A percentile compares a stretch with the other conserved stretches of the same genome.
phyloP scores from a whole-genome alignment of 768 basidiomycete genomes.

The Astraeus odoratus region DNA sequence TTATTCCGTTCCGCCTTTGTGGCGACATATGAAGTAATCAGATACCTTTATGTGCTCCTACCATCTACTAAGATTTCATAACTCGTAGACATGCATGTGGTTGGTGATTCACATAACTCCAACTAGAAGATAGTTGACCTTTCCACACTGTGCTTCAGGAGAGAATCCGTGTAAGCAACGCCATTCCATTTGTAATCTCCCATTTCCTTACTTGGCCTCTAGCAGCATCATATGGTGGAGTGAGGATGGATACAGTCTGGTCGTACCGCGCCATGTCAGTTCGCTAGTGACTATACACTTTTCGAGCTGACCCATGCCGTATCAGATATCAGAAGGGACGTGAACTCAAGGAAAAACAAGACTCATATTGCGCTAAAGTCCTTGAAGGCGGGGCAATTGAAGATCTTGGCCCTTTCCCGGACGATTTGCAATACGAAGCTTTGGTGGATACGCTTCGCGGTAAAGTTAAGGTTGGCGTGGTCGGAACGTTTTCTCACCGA shows the following conservation, averaged over 20 bases:
- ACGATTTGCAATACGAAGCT: conserved; percentile 65
- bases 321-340: conserved; percentile 55
- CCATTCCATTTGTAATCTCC: not conserved
- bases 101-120: conserved; percentile 25
- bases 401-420: conserved; percentile 54
- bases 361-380: conserved; percentile 55
- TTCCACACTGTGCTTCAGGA: not conserved
- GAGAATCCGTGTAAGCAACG: not conserved
- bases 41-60: not conserved
- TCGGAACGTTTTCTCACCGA: not conserved
- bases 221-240: conserved; percentile 6
- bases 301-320: conserved; percentile 8
- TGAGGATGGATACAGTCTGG: conserved; percentile 64
- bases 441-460: conserved; percentile 81
- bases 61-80: not conserved
- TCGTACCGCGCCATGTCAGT: conserved; percentile 58
- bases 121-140: not conserved
- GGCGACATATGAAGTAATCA: conserved; percentile 73
- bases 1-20: conserved; percentile 42
- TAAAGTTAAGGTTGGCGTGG: conserved; percentile 53
- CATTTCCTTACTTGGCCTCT: not conserved
- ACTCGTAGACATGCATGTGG: conserved; percentile 47
- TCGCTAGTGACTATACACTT: not conserved
- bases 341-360: conserved; percentile 61
- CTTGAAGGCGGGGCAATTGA: conserved; percentile 38